phyloP scores from a whole-genome alignment of 1,284 basidiomycete genomes.

The Testicularia cyperi region DNA sequence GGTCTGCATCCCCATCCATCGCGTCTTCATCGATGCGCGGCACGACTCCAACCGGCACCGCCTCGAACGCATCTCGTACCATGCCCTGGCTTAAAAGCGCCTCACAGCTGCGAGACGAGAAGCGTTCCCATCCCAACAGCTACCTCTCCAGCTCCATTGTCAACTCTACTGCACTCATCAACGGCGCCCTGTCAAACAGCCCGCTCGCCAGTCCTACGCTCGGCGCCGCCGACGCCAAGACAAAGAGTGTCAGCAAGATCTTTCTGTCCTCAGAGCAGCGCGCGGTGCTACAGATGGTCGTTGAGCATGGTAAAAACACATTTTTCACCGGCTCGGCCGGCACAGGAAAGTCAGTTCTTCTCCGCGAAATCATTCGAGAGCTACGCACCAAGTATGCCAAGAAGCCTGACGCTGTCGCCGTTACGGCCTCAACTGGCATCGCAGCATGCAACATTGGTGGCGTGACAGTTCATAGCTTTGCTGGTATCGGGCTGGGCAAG shows the following conservation, averaged over 20 bases:
- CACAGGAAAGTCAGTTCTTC: slow-evolving; percentile 89
- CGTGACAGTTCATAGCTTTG: slow-evolving; percentile 88
- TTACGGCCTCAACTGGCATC: slow-evolving; percentile 88
- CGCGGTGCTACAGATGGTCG: slow-evolving; percentile 50
- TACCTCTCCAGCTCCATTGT: slow-evolving; percentile 20
- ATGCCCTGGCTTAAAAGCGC: slow-evolving; percentile 33
- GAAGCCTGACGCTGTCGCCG: slow-evolving; percentile 69
- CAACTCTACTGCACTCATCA: slow-evolving; percentile 1
- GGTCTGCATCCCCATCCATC: neutral
- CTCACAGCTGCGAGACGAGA: slow-evolving; percentile 20
- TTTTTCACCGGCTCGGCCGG: slow-evolving; percentile 96
- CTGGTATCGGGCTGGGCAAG: slow-evolving; percentile 79
- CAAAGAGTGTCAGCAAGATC: slow-evolving; percentile 34
- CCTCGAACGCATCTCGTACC: slow-evolving; percentile 14
- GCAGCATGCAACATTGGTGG: slow-evolving; percentile 91
- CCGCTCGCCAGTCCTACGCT: neutral
- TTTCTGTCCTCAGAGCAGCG: slow-evolving; percentile 54
- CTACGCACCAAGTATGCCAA: slow-evolving; percentile 65
- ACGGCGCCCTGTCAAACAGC: slow-evolving; percentile 2
- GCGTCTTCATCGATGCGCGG: neutral
- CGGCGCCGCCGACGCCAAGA: slow-evolving; percentile 3
- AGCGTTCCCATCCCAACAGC: slow-evolving; percentile 16
- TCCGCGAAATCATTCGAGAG: slow-evolving; percentile 80
- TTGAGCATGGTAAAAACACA: slow-evolving; percentile 66
- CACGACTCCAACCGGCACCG: slow-evolving; percentile 1